Percentiles rank a stretch among this genome's conserved stretches.
Conservation (phyloP, 257 asterid species). For the Solanum tarapatanum region DNA sequence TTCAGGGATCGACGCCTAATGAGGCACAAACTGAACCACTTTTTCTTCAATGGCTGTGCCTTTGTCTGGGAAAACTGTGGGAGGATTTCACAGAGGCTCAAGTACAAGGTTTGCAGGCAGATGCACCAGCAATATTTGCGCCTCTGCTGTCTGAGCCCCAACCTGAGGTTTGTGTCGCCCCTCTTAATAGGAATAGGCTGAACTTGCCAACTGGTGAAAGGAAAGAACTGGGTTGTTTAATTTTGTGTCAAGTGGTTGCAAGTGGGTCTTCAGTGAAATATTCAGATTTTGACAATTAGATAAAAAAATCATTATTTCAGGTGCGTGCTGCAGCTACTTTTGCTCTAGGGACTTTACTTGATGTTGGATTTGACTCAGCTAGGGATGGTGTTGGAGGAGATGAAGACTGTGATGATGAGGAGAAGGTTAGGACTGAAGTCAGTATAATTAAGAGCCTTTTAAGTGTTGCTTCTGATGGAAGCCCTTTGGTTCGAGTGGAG, state of each 20-base stretch:
- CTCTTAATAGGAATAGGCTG: background rate
- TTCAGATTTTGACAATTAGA: background rate
- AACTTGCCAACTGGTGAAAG: background rate
- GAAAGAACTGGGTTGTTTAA: background rate
- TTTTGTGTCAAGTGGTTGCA: background rate
- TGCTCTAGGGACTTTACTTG: slow-evolving; percentile 81
- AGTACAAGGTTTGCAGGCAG: slow-evolving; percentile 67
- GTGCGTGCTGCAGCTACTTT: slow-evolving; percentile 95
- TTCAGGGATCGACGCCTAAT: slow-evolving; percentile 59
- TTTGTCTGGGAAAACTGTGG: slow-evolving; percentile 94
- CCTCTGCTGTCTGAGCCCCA: slow-evolving; percentile 92
- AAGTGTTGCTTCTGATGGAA: slow-evolving; percentile 84
- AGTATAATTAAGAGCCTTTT: slow-evolving; percentile 61
- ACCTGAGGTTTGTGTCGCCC: slow-evolving; percentile 60
- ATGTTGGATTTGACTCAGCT: slow-evolving; percentile 68
- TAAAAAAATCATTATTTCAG: slow-evolving; percentile 23
- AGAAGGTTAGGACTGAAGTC: slow-evolving; percentile 72
- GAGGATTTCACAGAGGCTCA: slow-evolving; percentile 93
- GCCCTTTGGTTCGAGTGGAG: slow-evolving; percentile 97
- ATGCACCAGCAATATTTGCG: slow-evolving; percentile 73
- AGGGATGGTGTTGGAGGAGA: slow-evolving; percentile 71
- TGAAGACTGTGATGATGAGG: slow-evolving; percentile 84
- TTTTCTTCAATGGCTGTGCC: slow-evolving; percentile 96
- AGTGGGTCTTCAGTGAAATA: background rate
- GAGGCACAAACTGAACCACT: slow-evolving; percentile 88